Evolutionary conservation across 768 basidiomycete species (phyloP), one percentile per base, ranked within the genome.

Genomic region (Boletellus ananiceps): DNA sequence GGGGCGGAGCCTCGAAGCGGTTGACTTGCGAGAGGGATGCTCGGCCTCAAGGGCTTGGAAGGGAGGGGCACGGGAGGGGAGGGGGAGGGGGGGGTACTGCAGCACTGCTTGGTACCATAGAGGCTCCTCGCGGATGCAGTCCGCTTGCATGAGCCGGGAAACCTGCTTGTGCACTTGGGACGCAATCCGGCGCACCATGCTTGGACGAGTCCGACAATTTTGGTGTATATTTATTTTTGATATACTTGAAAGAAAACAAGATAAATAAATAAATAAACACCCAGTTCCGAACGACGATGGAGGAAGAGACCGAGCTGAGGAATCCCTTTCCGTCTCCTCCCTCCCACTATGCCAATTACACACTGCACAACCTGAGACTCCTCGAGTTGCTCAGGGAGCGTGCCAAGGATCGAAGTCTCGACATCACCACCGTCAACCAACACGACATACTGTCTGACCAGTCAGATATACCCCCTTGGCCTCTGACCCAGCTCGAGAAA

Each of bases 311-410:
- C 47, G 87, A 89, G 58, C 74, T 91, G 40, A 80, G 85, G 59
- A 91, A 89, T 67, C 89, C 88, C 9, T 95, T 94, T 64, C 93
- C 93, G 21, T 88, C 88, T 5, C 92, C 92, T 0, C 89, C 92
- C 0, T 86, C 86, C 13, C 86, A 88, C 62, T 91, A 92, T 67
- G 76, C 77, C 9, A 83, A 82, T 48, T 93, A 90, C 65, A 84
- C 90, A 0, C 54, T 77, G 0, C 82, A 80, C 61, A 92, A 93
- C 60, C 74, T 95, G 44, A 73, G 74, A 8, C 76, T 92, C 4
- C 76, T 93, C 25, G 67, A 71, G 9, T 65, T 88, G 15, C 75
- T 90, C 23, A 78, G 72, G 49, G 76, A 84, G 54, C 80, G 82
- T 27, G 63, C 71, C 3, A 55, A 71, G 40, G 73, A 76, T 40